phyloP scores from a whole-genome alignment of 2,329 filamentous ascomycete species.

The Akanthomyces muscarius region DNA sequence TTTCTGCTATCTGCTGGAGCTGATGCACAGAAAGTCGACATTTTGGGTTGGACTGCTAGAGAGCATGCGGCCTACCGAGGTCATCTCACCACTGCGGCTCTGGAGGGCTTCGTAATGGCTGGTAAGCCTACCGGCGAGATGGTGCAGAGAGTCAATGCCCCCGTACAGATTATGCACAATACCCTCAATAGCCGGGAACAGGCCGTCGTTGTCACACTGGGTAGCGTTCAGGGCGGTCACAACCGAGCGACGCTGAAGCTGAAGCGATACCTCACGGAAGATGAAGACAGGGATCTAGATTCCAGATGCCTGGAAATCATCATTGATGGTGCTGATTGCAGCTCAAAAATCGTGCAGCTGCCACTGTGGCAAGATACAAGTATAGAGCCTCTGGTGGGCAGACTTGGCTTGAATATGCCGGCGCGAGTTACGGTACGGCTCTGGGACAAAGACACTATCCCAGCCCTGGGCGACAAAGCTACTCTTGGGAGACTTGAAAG shows the following conservation, averaged over 20 bases:
- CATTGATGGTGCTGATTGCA: conserved; percentile 3
- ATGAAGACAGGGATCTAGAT: not conserved
- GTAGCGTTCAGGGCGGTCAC: conserved; percentile 19
- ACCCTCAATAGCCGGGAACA: not conserved
- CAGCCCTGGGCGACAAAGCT: not conserved
- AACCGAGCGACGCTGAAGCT: conserved; percentile 9
- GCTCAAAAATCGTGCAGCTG: conserved; percentile 20
- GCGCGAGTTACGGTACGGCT: conserved; percentile 24
- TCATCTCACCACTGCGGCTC: conserved; percentile 27
- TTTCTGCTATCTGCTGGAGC: conserved; percentile 28
- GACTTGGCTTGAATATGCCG: conserved; percentile 15
- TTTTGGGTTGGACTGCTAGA: conserved; percentile 31
- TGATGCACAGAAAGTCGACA: conserved; percentile 10
- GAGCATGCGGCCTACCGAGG: conserved; percentile 34
- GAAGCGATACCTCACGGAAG: not conserved
- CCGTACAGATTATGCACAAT: not conserved
- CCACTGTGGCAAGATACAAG: conserved; percentile 26
- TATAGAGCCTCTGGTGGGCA: conserved; percentile 24
- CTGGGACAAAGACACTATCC: conserved; percentile 8
- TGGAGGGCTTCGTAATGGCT: not conserved
- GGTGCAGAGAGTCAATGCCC: not conserved
- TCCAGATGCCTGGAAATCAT: conserved; percentile 16
- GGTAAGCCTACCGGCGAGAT: not conserved
- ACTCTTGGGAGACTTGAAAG: conserved; percentile 21
- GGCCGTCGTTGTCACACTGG: conserved; percentile 18